Percentiles rank a stretch among this genome's conserved stretches.
These are phyloP conservation scores for Lumnitzera racemosa DNA, from an alignment of 345 rosid species.

Conservation along the genomic window DNA sequence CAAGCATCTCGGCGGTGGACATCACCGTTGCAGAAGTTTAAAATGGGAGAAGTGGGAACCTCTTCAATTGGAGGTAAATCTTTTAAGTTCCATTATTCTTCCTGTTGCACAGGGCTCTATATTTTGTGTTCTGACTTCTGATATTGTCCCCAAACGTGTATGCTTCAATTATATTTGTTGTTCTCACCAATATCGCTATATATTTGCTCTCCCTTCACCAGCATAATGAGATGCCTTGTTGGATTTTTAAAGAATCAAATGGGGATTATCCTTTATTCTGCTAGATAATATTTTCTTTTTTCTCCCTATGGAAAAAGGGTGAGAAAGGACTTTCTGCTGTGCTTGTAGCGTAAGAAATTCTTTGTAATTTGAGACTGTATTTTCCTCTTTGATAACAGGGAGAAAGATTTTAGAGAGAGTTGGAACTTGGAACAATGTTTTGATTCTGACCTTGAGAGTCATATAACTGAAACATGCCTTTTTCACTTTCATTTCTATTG, in stretches of 20 bases:
- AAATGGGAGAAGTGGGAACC: conserved; percentile 30
- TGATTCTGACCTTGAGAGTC: too few species aligned
- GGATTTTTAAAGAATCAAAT: conserved; percentile 2
- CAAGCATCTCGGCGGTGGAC: conserved; percentile 53
- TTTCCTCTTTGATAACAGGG: too few species aligned
- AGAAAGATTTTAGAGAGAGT: too few species aligned
- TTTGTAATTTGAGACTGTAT: too few species aligned
- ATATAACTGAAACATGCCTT: too few species aligned
- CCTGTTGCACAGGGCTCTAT: not conserved
- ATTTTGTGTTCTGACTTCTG: not conserved
- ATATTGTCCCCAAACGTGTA: not conserved
- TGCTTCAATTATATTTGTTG: not conserved
- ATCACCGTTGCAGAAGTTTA: conserved; percentile 43
- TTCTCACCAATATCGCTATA: not conserved
- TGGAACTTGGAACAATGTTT: too few species aligned
- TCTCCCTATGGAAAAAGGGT: too few species aligned
- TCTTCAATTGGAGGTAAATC: conserved; percentile 39
- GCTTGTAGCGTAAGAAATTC: too few species aligned
- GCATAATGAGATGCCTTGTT: not conserved
- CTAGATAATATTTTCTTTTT: not conserved
- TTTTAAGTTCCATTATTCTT: not conserved
- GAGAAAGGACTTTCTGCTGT: too few species aligned
- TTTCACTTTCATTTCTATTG: too few species aligned
- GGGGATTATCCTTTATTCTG: not conserved
- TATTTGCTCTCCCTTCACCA: not conserved